Base-by-base conservation (phyloP, 345 rosid species). In the Rubroshorea leprosula region DNA sequence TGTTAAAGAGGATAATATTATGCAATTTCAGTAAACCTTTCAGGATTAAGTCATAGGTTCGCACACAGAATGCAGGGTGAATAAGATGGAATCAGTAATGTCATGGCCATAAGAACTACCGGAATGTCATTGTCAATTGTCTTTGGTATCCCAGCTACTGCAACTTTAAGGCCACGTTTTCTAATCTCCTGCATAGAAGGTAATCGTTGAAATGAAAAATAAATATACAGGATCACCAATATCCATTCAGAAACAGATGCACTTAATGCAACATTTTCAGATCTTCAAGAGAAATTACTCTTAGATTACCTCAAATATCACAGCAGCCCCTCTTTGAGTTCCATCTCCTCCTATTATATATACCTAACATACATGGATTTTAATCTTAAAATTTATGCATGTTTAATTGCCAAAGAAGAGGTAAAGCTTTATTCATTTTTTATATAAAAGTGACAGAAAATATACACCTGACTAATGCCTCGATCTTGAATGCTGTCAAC, bases 401-500 rank as follows among this genome's bases (percentile, higher is more conserved):
- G n/a, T n/a, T n/a, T n/a, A n/a, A n/a, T n/a, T n/a, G n/a, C n/a
- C n/a, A n/a, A n/a, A n/a, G n/a, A n/a, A n/a, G n/a, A n/a, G n/a
- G n/a, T n/a, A n/a, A n/a, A n/a, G n/a, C n/a, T n/a, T n/a, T n/a
- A n/a, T n/a, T n/a, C n/a, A n/a, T n/a, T n/a, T n/a, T n/a, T n/a
- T n/a, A n/a, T n/a, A n/a, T n/a, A n/a, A n/a, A 43, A 19, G 6
- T 7, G 19, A 2, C 1, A 50, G 5, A 3, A 50, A 9, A 13
- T 15, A 29, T 46, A 67, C 6, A 81, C 98, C 85, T 86, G 95
- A 70, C 89, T 92, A 48, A 92, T 92, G 68, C 98, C 98, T 2
- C 96, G 81, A 53, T 92, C 98, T 64, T 89, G 95, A 70, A 92
- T 89, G 82, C 98, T 92, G 70, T 89, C 96, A 60, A 89, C 98